Conservation (phyloP, 139 green algal species). For the Tetraselmis striata region DNA sequence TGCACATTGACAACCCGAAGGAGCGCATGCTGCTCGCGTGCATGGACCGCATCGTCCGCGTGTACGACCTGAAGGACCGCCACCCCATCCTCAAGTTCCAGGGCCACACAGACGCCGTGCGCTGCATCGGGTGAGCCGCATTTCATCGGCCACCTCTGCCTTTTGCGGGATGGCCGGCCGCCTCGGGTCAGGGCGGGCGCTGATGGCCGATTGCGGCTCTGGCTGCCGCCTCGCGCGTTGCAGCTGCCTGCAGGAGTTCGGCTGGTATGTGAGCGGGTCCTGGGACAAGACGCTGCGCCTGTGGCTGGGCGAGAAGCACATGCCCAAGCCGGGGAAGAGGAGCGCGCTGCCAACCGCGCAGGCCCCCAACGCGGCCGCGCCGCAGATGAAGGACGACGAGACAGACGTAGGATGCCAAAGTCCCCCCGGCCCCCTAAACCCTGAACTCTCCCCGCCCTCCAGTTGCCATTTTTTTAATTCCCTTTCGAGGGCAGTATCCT, state of each 20-base stretch:
- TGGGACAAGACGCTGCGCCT: background rate
- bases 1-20: background rate
- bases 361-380: no score
- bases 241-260: background rate
- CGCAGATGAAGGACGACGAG: no score
- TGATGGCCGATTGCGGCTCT: background rate
- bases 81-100: background rate
- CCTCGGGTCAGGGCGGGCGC: no score
- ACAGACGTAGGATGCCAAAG: no score
- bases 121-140: background rate
- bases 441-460: no score
- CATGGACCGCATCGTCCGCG: background rate
- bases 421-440: no score
- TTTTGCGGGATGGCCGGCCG: no score
- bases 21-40: background rate
- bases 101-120: background rate
- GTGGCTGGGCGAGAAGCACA: background rate
- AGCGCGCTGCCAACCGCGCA: no score
- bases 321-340: background rate
- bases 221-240: background rate
- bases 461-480: no score
- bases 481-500: no score
- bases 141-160: no score
- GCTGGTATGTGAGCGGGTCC: background rate
- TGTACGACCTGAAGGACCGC: background rate